Evolutionary conservation across 2,329 filamentous ascomycete genomes (phyloP), one percentile per base, ranked within the genome.

Genomic region (Trichoderma koningiopsis): DNA sequence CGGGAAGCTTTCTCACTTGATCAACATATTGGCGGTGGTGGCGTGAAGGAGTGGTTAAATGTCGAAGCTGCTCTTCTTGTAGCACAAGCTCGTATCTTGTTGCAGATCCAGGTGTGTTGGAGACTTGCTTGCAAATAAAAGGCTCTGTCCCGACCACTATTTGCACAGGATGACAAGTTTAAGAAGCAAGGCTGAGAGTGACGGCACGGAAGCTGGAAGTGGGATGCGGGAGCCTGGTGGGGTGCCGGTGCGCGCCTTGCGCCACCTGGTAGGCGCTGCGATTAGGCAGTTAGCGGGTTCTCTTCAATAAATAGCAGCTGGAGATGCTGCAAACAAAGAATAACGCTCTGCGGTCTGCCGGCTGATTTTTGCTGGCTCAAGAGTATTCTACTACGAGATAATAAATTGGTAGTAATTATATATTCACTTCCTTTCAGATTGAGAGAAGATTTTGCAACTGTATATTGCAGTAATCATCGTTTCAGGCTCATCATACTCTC

Each of bases 1-100:
- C 19, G 8, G 14, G 27, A 35, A 57, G 62, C 22, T 52, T 55
- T 67, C 81, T 65, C 73, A 87, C 85, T 87, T 87, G 83, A 87
- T 87, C 75, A 82, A 79, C 81, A 82, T 82, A 70, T 61, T 76
- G 71, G 69, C 68, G 52, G 57, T 43, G 40, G 37, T 19, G n/a
- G 58, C 43, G 35, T 27, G 55, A 58, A 49, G 22, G 22, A 24
- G 29, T 11, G 40, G 4, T 29, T 56, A 35, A 5, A 49, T 56
- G 43, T 55, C 11, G 27, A 43, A 11, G 35, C 35, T 0, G 47
- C 13, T 49, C 6, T 24, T 43, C 24, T 19, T 24, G 1, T 22
- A 22, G 31, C 10, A 27, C 11, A 14, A 6, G 43, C 7, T n/a
- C 33, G 31, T 22, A 27, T 19, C 14, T 43, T 56, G 29, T 53